Evolutionary conservation across 441 rosid genomes (phyloP).

Genomic region (Rhodomyrtus psidioides): DNA sequence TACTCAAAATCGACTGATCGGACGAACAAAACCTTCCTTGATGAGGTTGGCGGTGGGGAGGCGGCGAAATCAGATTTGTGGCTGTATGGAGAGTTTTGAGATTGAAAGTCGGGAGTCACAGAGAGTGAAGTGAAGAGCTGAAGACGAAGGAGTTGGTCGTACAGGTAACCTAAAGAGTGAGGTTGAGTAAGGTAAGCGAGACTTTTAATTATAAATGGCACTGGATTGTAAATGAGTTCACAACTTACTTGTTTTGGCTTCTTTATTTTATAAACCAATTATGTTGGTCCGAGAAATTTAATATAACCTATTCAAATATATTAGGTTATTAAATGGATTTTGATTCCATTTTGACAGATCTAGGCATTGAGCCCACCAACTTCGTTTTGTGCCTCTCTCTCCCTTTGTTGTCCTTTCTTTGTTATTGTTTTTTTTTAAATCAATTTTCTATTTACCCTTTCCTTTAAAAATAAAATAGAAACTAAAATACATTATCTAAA

Average conservation of each 20-base stretch:
- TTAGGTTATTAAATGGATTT: no score
- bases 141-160: no score
- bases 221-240: no score
- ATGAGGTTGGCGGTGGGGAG: not conserved
- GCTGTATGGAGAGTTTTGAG: not conserved
- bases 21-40: constrained; percentile 59
- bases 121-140: no score
- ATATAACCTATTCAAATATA: no score
- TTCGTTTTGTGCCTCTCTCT: not conserved
- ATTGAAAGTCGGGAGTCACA: rapidly evolving
- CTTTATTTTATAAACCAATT: no score
- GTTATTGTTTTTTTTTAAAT: not conserved
- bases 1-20: not conserved
- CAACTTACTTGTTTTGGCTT: no score
- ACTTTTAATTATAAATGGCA: no score
- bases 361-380: not conserved
- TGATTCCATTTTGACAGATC: no score
- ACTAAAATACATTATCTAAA: not conserved
- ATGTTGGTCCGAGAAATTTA: no score
- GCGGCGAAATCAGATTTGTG: not conserved
- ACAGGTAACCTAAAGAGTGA: no score
- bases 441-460: not conserved
- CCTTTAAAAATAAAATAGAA: not conserved
- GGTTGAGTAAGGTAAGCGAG: no score
- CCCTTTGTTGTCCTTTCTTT: not conserved